Evolutionary conservation across 2,329 filamentous ascomycete species (phyloP).

Genomic region (Sporothrix curviconia): DNA sequence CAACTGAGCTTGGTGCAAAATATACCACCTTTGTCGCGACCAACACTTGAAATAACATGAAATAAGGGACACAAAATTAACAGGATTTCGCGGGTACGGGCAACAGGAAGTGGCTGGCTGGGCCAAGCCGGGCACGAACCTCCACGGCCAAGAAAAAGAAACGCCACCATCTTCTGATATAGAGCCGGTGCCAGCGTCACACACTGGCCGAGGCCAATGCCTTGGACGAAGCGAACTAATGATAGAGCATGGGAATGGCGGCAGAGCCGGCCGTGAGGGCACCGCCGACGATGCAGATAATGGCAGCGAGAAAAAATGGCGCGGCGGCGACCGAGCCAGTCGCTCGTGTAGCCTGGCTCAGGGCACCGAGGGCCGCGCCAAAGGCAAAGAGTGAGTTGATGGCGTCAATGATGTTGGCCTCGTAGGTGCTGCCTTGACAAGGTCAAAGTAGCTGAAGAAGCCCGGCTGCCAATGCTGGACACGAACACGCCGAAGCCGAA

Average conservation of each 20-base stretch:
- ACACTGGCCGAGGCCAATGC: conserved; percentile 15
- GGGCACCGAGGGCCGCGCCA: conserved; percentile 14
- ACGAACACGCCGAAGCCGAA: conserved; percentile 9
- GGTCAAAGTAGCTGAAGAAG: conserved; percentile 9
- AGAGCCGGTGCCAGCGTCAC: conserved; percentile 13
- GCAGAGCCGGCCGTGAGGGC: conserved; percentile 15
- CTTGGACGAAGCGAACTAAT: conserved; percentile 16
- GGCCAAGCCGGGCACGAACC: not conserved
- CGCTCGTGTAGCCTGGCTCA: conserved; percentile 13
- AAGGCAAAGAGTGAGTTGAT: conserved; percentile 16
- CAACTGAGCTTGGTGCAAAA: not conserved
- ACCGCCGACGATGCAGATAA: conserved; percentile 11
- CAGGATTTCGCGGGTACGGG: not conserved
- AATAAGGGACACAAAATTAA: no score
- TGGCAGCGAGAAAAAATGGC: conserved; percentile 13
- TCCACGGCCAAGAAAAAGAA: not conserved
- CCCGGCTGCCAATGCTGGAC: conserved; percentile 11
- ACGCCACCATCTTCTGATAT: not conserved
- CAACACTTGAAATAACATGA: no score
- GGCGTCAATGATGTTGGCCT: conserved; percentile 9
- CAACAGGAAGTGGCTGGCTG: not conserved
- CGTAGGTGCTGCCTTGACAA: conserved; percentile 11
- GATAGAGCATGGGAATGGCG: conserved; percentile 13
- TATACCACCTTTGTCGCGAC: no score
- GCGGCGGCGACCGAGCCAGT: conserved; percentile 14